Evolutionary conservation across 331 rosid species (phyloP), one percentile per base, ranked within the genome.

Genomic region (Prunus yedoensis): DNA sequence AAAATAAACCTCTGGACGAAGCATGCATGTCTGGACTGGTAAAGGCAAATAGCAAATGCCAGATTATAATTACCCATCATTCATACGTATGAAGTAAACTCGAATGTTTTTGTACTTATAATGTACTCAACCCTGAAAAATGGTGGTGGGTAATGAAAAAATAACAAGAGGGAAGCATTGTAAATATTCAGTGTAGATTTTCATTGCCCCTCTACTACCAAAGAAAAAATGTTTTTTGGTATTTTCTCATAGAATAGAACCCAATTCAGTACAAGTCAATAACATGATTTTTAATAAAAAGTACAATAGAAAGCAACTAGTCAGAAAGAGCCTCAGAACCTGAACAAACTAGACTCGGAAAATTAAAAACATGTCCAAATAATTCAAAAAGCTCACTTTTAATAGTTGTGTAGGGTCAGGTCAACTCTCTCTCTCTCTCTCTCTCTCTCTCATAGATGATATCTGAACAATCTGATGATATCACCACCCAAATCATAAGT

Each of bases 241-340:
- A 15, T 16, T 52, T 52, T 52, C 57, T 52, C 2, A 52, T 52
- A 15, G 10, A 52, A 56, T 8, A 28, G 27, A 27, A 46, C 4
- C 25, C 70, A 30, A 69, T 59, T 59, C 30, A 69, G 10, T 27
- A 64, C 10, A 71, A 17, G 27, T 73, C 45, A 72, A 64, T 14
- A 6, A 14, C 45, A 0, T 38, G 43, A 38, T 38, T 38, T n/a
- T 38, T 38, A 38, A 38, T 46, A 27, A 43, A 60, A 50, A 78
- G 76, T 61, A 61, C 71, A 78, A 12, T 5, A 30, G 83, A 73
- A 16, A 73, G 78, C 70, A 67, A 59, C 79, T 3, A 18, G 45
- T 73, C 74, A 47, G 61, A 61, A n/a, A 20, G n/a, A 9, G 63
- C 46, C 51, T 46, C 47, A 14, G 45, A 71, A 16, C 65, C 71